These are phyloP conservation scores for Leccinum broughii DNA, from an alignment of 768 basidiomycete genomes.

Conservation along the genomic window DNA sequence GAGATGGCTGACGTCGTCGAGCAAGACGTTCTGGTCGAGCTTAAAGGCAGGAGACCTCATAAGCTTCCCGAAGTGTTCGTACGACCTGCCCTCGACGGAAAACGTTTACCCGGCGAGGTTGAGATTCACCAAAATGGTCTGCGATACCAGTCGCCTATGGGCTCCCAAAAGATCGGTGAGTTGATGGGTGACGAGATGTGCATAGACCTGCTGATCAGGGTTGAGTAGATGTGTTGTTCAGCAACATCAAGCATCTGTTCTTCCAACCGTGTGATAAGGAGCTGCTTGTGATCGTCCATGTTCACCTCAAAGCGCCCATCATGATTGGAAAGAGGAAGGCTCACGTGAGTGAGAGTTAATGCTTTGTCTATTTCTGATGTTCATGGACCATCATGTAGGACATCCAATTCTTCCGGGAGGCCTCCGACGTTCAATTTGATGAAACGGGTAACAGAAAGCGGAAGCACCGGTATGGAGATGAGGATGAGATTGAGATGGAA, in stretches of 20 bases:
- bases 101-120: slow-evolving; percentile 94
- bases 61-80: slow-evolving; percentile 92
- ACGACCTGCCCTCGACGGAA: slow-evolving; percentile 91
- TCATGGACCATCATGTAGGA: slow-evolving; percentile 52
- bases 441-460: slow-evolving; percentile 99
- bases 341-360: slow-evolving; percentile 53
- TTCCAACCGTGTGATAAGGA: slow-evolving; percentile 99
- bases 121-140: slow-evolving; percentile 98
- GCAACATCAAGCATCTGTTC: slow-evolving; percentile 97
- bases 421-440: slow-evolving; percentile 96
- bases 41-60: slow-evolving; percentile 84
- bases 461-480: slow-evolving; percentile 95
- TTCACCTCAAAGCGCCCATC: slow-evolving; percentile 93
- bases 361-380: neutral
- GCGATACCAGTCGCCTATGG: slow-evolving; percentile 83
- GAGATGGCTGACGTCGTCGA: slow-evolving; percentile 98
- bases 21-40: slow-evolving; percentile 85
- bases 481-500: slow-evolving; percentile 99
- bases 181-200: slow-evolving; percentile 4
- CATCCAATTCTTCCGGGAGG: slow-evolving; percentile 97
- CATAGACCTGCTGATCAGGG: slow-evolving; percentile 5
- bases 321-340: slow-evolving; percentile 99
- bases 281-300: slow-evolving; percentile 88
- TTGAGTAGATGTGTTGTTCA: slow-evolving; percentile 81
- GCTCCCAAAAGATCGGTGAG: slow-evolving; percentile 89